phyloP scores from a whole-genome alignment of 2,329 filamentous ascomycete genomes.

The Penicillium digitatum region DNA sequence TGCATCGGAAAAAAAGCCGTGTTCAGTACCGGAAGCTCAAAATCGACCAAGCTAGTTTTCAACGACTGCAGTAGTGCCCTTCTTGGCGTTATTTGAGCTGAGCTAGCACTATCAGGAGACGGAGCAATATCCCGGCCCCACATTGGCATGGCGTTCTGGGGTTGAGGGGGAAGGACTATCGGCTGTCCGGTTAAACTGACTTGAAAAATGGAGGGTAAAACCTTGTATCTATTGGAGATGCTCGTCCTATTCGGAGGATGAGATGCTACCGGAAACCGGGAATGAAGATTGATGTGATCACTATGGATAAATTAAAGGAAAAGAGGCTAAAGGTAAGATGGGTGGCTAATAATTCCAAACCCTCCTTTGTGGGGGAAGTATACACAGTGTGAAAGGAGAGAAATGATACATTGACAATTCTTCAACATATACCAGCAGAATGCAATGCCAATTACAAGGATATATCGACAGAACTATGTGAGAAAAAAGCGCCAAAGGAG shows the following conservation, averaged over 20 bases:
- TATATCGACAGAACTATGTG: constrained; percentile 9
- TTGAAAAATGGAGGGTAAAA: background rate
- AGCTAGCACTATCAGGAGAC: constrained; percentile 19
- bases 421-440: constrained; percentile 15
- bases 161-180: background rate
- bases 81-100: background rate
- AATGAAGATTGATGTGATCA: background rate
- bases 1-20: constrained; percentile 12
- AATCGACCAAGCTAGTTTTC: background rate
- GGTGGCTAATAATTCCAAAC: background rate
- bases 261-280: background rate
- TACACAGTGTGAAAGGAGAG: background rate
- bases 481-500: background rate
- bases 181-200: constrained; percentile 13
- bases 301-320: background rate
- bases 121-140: constrained; percentile 12
- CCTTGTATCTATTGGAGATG: constrained; percentile 15
- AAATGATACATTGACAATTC: constrained; percentile 14
- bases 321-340: background rate
- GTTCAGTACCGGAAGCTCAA: background rate
- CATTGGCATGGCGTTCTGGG: background rate
- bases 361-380: background rate
- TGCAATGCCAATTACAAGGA: constrained; percentile 23
- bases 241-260: background rate
- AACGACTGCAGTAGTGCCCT: background rate